phyloP scores from a whole-genome alignment of 805 yeast species.

The Candida morakotiae region DNA sequence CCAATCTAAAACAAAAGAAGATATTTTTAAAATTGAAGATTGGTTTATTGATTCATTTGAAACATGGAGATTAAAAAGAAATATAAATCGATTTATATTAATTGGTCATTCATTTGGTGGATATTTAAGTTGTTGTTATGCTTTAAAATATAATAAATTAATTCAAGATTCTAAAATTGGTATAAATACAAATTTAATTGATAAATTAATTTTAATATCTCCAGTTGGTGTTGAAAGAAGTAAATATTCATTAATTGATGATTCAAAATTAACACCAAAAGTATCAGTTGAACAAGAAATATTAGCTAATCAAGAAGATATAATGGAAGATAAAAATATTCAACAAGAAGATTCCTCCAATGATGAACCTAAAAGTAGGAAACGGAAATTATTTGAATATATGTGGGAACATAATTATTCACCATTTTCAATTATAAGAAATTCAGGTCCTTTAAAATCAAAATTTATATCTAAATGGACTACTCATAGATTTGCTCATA shows the following conservation, averaged over 20 bases:
- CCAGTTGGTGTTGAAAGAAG: constrained; percentile 43
- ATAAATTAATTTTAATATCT: constrained; percentile 36
- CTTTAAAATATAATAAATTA: constrained; percentile 35
- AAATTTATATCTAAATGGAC: constrained; percentile 53
- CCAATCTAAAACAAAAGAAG: constrained; percentile 25
- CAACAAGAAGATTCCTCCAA: constrained; percentile 6
- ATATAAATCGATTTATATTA: constrained; percentile 30
- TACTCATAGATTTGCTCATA: constrained; percentile 40
- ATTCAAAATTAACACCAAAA: constrained; percentile 12
- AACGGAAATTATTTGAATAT: constrained; percentile 29
- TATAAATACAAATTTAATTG: constrained; percentile 19
- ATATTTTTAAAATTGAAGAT: constrained; percentile 33
- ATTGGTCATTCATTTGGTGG: constrained; percentile 47
- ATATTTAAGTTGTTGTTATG: constrained; percentile 39
- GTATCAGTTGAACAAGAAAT: constrained; percentile 13
- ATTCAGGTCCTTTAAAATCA: constrained; percentile 52
- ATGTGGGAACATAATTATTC: constrained; percentile 55
- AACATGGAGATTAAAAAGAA: constrained; percentile 37
- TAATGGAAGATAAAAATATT: constrained; percentile 13
- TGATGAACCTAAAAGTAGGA: constrained; percentile 13
- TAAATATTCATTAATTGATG: constrained; percentile 23
- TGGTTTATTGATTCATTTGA: constrained; percentile 43
- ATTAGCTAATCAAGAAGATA: constrained; percentile 23
- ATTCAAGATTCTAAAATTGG: constrained; percentile 16
- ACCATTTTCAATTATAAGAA: constrained; percentile 50